Evolutionary conservation across 345 rosid species (phyloP).

Genomic region (Rubroshorea leprosula): DNA sequence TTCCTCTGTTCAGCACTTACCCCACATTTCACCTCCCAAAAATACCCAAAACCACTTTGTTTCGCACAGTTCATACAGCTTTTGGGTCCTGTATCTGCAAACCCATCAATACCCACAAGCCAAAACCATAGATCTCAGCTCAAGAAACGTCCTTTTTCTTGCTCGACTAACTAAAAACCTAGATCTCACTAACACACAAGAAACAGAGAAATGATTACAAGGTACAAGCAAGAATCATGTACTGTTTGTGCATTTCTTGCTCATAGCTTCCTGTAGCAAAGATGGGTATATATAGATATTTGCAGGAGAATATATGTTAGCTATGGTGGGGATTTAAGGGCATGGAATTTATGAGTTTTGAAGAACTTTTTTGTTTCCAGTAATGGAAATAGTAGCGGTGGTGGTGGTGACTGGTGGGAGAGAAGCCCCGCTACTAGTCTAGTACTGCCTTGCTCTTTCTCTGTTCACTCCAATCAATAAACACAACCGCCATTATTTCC

Average conservation of each 20-base stretch:
- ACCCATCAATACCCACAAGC: slow-evolving; percentile 28
- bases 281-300: background rate
- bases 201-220: slow-evolving; percentile 12
- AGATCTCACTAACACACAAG: slow-evolving; percentile 27
- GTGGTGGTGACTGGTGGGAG: slow-evolving; percentile 11
- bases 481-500: slow-evolving; percentile 33
- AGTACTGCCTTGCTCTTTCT: slow-evolving; percentile 3
- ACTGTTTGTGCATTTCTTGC: slow-evolving; percentile 16
- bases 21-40: slow-evolving; percentile 32
- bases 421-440: slow-evolving; percentile 6
- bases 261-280: slow-evolving; percentile 2
- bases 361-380: slow-evolving; percentile 15
- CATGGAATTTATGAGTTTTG: background rate
- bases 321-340: slow-evolving; percentile 14
- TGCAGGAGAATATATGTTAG: slow-evolving; percentile 12
- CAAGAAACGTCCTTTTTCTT: slow-evolving; percentile 4
- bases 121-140: slow-evolving; percentile 34
- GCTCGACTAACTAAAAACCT: slow-evolving; percentile 7
- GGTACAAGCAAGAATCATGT: slow-evolving; percentile 13
- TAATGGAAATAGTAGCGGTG: slow-evolving; percentile 24
- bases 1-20: slow-evolving; percentile 5
- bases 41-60: slow-evolving; percentile 2
- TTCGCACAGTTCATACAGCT: slow-evolving; percentile 4
- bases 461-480: slow-evolving; percentile 24
- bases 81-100: slow-evolving; percentile 8